phyloP scores from a whole-genome alignment of 805 yeast species.

The Clavispora vitiphila region DNA sequence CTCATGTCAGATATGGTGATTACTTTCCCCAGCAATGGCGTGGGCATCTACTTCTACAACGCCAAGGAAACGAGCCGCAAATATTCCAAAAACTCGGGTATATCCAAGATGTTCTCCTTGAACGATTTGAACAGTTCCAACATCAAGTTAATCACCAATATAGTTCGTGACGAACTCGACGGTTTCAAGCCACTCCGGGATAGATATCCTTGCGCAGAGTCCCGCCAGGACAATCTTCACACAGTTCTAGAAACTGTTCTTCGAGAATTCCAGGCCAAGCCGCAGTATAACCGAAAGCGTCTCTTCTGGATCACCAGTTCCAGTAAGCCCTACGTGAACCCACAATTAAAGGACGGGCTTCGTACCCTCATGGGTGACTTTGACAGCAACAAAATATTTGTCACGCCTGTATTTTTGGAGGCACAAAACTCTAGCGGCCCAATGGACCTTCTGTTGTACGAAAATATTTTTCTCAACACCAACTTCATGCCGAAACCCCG shows the following conservation, averaged over 20 bases:
- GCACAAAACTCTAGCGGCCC: not conserved
- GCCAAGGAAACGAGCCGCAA: slow-evolving; percentile 28
- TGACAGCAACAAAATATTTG: slow-evolving; percentile 45
- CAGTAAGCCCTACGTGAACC: slow-evolving; percentile 55
- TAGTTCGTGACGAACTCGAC: slow-evolving; percentile 40
- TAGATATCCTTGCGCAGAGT: slow-evolving; percentile 9
- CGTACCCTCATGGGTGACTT: slow-evolving; percentile 58
- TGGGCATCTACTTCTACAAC: slow-evolving; percentile 67
- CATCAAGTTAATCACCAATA: slow-evolving; percentile 52
- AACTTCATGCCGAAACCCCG: slow-evolving; percentile 28
- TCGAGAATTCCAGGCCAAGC: slow-evolving; percentile 47
- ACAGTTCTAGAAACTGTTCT: slow-evolving; percentile 46
- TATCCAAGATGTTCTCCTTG: slow-evolving; percentile 47
- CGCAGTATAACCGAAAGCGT: slow-evolving; percentile 50
- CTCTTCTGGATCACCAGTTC: slow-evolving; percentile 71
- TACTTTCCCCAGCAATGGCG: slow-evolving; percentile 61
- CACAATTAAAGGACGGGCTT: slow-evolving; percentile 43
- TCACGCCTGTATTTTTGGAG: slow-evolving; percentile 60
- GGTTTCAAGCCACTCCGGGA: slow-evolving; percentile 6
- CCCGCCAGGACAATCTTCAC: slow-evolving; percentile 24
- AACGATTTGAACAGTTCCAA: slow-evolving; percentile 50
- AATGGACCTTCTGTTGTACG: slow-evolving; percentile 38
- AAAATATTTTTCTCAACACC: slow-evolving; percentile 53
- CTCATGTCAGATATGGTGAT: slow-evolving; percentile 63
- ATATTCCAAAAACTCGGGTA: slow-evolving; percentile 32